These are phyloP conservation scores for Leishmania amazonensis DNA, from an alignment of 208 protist species.

Conservation along the genomic window DNA sequence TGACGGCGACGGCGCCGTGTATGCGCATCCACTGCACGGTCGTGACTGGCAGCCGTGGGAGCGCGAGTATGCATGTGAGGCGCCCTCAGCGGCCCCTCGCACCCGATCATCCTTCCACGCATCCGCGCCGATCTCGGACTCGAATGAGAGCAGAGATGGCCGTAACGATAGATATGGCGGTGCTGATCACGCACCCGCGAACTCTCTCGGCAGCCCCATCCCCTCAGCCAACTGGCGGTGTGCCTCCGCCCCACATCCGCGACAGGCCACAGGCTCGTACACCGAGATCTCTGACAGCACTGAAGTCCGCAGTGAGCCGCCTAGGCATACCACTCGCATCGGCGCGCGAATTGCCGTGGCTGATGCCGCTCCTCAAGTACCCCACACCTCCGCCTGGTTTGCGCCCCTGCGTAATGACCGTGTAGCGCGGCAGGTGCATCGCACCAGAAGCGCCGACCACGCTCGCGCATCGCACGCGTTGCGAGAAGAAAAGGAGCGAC, in stretches of 20 bases:
- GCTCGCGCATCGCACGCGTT: not conserved
- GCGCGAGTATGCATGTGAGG: constrained; percentile 5
- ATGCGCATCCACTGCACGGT: not conserved
- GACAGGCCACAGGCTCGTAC: not conserved
- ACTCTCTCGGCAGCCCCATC: not conserved
- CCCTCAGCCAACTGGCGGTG: not conserved
- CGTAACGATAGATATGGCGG: not conserved
- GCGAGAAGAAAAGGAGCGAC: not conserved
- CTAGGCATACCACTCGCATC: not conserved
- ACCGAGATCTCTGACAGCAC: not conserved
- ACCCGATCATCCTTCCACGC: not conserved
- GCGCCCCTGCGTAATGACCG: not conserved
- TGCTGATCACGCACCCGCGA: not conserved
- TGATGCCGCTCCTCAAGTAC: not conserved
- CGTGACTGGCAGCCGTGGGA: constrained; percentile 16
- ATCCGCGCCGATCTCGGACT: not conserved
- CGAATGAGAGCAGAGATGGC: not conserved
- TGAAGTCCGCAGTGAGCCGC: not conserved
- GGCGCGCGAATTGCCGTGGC: not conserved
- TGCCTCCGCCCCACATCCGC: not conserved
- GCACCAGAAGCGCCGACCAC: not conserved
- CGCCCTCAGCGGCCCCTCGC: not conserved
- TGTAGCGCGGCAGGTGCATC: not conserved
- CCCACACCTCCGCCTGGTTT: not conserved
- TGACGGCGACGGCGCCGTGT: not conserved